Evolutionary conservation across 2,329 filamentous ascomycete genomes (phyloP).

Genomic region (Alternaria metachromatica): DNA sequence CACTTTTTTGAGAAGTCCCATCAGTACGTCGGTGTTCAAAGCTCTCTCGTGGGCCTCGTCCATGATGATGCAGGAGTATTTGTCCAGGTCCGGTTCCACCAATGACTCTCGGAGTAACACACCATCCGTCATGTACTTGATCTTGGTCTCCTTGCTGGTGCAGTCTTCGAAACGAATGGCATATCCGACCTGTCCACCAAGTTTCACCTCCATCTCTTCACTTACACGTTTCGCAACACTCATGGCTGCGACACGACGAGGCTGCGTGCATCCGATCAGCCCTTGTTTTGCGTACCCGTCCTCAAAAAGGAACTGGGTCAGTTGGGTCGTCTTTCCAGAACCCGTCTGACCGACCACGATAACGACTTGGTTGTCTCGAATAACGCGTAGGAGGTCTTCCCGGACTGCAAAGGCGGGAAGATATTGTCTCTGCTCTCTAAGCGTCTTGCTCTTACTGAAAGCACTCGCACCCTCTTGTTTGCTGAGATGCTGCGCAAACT

Average conservation of each 20-base stretch:
- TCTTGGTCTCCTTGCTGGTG: conserved; percentile 91
- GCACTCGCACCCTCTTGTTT: conserved; percentile 82
- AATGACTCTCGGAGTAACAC: conserved; percentile 91
- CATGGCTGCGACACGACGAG: conserved; percentile 96
- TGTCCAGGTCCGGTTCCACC: conserved; percentile 89
- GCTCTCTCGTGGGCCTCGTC: conserved; percentile 98
- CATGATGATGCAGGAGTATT: conserved; percentile 99
- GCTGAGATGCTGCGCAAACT: conserved; percentile 91
- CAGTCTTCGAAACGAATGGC: conserved; percentile 98
- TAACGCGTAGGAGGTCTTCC: conserved; percentile 88
- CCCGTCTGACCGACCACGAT: conserved; percentile 98
- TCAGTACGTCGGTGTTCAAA: conserved; percentile 93
- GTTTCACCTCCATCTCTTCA: conserved; percentile 95
- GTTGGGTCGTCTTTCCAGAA: conserved; percentile 95
- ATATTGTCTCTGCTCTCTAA: conserved; percentile 90
- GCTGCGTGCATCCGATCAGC: conserved; percentile 96
- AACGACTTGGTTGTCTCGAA: conserved; percentile 94
- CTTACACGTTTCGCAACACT: conserved; percentile 97
- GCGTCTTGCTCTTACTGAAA: conserved; percentile 90
- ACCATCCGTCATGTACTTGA: conserved; percentile 99
- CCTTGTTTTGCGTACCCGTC: conserved; percentile 89
- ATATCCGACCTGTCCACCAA: conserved; percentile 90
- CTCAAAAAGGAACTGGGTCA: conserved; percentile 95
- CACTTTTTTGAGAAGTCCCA: conserved; percentile 98
- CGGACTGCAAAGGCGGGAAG: conserved; percentile 95